Conservation (phyloP, 164 flowering plant genomes). For the Macadamia integrifolia region DNA sequence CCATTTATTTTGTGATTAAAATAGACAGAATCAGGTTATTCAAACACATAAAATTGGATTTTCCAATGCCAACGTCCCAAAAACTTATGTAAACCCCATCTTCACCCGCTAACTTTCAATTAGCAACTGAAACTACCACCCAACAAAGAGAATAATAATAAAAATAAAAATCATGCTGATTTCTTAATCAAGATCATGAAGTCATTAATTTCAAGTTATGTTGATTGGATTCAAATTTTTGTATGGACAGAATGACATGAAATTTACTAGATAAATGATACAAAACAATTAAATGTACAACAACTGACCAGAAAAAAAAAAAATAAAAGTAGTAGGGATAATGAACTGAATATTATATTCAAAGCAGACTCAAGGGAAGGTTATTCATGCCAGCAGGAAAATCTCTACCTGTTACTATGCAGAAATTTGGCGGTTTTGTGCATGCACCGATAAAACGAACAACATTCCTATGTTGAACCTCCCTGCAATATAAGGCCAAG, state of each 20-base stretch:
- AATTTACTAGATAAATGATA: background rate
- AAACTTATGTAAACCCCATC: too few relatives aligned
- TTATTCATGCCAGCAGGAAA: background rate
- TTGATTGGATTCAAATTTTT: background rate
- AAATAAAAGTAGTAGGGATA: background rate
- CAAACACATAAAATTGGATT: too few relatives aligned
- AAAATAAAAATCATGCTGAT: background rate
- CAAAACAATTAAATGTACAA: background rate
- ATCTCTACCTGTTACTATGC: slow-evolving; percentile 78
- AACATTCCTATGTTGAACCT: slow-evolving; percentile 78
- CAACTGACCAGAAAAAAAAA: background rate
- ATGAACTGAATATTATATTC: background rate
- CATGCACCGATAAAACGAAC: slow-evolving; percentile 91
- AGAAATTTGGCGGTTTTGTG: slow-evolving; percentile 65
- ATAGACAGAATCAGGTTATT: too few relatives aligned
- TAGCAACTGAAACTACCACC: too few relatives aligned
- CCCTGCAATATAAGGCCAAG: slow-evolving; percentile 39
- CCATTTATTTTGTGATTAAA: too few relatives aligned
- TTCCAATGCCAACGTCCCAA: too few relatives aligned
- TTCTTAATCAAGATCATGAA: background rate
- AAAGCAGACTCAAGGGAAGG: background rate
- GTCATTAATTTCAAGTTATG: background rate
- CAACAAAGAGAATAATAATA: too few relatives aligned
- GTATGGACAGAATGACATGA: background rate
- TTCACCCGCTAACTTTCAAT: too few relatives aligned